Evolutionary conservation across 1,139 yeast species (phyloP).

Genomic region (Blastobotrys ciferrii): DNA sequence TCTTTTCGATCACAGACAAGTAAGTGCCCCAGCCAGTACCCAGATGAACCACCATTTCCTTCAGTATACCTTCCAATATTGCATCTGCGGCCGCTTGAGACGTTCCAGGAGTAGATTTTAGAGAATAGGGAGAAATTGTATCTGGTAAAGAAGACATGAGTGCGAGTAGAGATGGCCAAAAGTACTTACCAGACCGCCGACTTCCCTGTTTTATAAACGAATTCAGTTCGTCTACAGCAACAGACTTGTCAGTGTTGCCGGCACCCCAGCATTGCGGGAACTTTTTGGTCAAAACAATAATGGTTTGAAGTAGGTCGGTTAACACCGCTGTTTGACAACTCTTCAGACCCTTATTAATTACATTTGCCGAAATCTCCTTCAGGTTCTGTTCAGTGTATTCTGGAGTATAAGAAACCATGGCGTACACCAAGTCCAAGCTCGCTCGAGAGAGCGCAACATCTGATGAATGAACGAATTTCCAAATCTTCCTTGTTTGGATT

Average conservation of each 20-base stretch:
- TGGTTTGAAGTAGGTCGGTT: constrained; percentile 31
- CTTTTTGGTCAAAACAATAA: constrained; percentile 29
- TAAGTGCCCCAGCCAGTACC: constrained; percentile 30
- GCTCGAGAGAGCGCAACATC: constrained; percentile 30
- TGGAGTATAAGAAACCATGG: constrained; percentile 20
- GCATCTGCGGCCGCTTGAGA: constrained; percentile 26
- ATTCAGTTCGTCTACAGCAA: constrained; percentile 17
- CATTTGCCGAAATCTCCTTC: constrained; percentile 27
- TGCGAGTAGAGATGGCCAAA: constrained; percentile 32
- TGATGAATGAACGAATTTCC: constrained; percentile 30
- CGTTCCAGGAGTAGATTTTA: constrained; percentile 18
- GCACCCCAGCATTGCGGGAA: constrained; percentile 31
- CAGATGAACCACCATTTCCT: constrained; percentile 24
- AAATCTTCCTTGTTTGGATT: constrained; percentile 27
- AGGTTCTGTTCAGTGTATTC: constrained; percentile 25
- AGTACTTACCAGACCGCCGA: constrained; percentile 29
- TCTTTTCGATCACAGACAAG: constrained; percentile 26
- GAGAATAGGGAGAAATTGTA: constrained; percentile 24
- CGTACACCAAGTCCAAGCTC: constrained; percentile 21
- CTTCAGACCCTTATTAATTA: constrained; percentile 33
- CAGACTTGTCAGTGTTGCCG: constrained; percentile 23
- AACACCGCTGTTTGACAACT: constrained; percentile 29
- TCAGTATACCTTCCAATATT: constrained; percentile 30
- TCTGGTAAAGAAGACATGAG: constrained; percentile 25
- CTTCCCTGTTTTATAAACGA: constrained; percentile 24